Evolutionary conservation across 306 rosid genomes (phyloP).

Genomic region (Dicorynia guianensis): DNA sequence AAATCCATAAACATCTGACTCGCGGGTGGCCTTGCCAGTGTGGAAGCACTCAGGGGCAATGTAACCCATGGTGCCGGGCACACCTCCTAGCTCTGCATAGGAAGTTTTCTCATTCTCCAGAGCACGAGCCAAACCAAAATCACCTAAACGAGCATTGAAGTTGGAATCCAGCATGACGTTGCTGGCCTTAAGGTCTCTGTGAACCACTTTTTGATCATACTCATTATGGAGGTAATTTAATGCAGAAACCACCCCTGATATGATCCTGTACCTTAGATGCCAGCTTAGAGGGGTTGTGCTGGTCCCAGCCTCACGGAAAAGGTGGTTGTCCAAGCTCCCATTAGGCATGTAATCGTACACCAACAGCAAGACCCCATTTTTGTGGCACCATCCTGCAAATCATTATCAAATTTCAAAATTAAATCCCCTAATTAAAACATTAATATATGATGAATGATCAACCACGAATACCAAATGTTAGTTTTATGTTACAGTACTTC

Average conservation of each 20-base stretch:
- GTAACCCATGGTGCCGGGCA: conserved; percentile 83
- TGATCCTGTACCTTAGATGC: conserved; percentile 65
- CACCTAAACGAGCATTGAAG: conserved; percentile 72
- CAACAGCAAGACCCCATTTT: conserved; percentile 62
- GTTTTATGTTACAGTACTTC: not conserved
- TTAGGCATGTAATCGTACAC: conserved; percentile 90
- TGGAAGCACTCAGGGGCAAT: conserved; percentile 87
- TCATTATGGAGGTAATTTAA: conserved; percentile 73
- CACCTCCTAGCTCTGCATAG: conserved; percentile 63
- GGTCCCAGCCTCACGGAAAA: conserved; percentile 56
- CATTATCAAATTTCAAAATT: conserved; percentile 5
- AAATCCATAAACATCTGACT: conserved; percentile 67
- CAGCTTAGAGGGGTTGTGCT: conserved; percentile 54
- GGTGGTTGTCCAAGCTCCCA: conserved; percentile 80
- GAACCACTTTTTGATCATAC: conserved; percentile 73
- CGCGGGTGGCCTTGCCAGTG: conserved; percentile 73
- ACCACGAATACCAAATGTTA: not conserved
- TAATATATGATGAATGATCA: conserved; percentile 11
- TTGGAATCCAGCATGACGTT: conserved; percentile 73
- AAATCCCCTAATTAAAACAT: not conserved
- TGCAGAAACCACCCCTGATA: conserved; percentile 73
- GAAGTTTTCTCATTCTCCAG: conserved; percentile 73
- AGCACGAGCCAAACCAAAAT: conserved; percentile 82
- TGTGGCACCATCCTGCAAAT: conserved; percentile 76
- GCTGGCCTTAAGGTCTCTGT: conserved; percentile 79